Percentiles rank a stretch among this genome's conserved stretches.
These are phyloP conservation scores for Herpetospermum pedunculosum DNA, from an alignment of 306 rosid species.

Conservation along the genomic window DNA sequence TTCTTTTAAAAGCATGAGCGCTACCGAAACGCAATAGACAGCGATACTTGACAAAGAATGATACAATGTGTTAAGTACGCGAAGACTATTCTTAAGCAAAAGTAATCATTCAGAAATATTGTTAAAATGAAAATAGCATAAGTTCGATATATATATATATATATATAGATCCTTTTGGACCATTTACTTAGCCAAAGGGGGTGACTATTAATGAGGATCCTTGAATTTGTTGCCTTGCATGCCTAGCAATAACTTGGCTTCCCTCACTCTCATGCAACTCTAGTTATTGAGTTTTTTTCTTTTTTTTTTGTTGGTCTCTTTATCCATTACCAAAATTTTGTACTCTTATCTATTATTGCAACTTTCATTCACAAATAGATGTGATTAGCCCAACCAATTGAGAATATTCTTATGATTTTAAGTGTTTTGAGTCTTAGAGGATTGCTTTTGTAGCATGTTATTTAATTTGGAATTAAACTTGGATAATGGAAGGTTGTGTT, in stretches of 20 bases:
- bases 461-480: not conserved
- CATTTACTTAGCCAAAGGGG: not conserved
- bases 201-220: not conserved
- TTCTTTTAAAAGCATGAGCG: too few relatives aligned
- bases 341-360: too few relatives aligned
- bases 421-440: not conserved
- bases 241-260: not conserved
- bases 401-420: not conserved
- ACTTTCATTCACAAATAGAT: not conserved
- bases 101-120: too few relatives aligned
- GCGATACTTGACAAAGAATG: too few relatives aligned
- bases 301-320: not conserved
- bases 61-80: too few relatives aligned
- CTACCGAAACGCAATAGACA: too few relatives aligned
- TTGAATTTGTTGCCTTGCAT: not conserved
- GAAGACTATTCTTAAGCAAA: too few relatives aligned
- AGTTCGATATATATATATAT: too few relatives aligned
- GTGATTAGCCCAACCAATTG: not conserved
- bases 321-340: not conserved
- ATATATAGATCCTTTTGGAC: not conserved
- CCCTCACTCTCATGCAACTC: conserved; percentile 2
- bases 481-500: not conserved
- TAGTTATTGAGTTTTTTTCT: not conserved
- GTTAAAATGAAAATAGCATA: too few relatives aligned
- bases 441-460: not conserved